Evolutionary conservation across 306 rosid genomes (phyloP), one percentile per base, ranked within the genome.

Genomic region (Crataegus laevigata): DNA sequence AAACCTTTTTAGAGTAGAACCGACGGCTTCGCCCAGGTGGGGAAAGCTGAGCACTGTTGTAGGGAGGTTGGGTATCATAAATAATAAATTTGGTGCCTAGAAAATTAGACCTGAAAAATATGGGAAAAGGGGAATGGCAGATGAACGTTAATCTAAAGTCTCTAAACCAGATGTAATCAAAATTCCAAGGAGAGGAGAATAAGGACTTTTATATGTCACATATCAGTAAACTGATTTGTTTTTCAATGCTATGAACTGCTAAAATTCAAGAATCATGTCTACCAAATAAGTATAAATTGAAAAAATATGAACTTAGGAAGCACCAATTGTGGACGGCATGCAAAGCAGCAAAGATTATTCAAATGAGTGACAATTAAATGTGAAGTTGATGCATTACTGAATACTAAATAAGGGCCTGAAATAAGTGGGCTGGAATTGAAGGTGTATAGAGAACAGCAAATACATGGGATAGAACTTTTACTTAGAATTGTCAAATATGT

Each of bases 71-170:
- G 50, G 96, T 93, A 77, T 96, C 99, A 78, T 87, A 90, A 42
- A 96, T 89, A 76, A 96, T 88, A 82, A 93, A 93, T 66, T 93
- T 93, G 67, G 98, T 93, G 76, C 98, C 98, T 4, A 93, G 91
- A 80, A 91, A 93, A 77, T 93, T 93, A 15, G 98, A 91, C 88
- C 98, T 93, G 68, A 93, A 73, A 85, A 82, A 50, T 50, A 17
- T 51, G 51, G 73, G 14, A 42, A 13, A 55, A 71, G 26, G 50
- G 72, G 24, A 54, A 61, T 42, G 62, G 26, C n/a, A n/a, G 72
- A 72, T 36, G 29, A 21, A 13, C 1, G 29, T 55, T 29, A 78
- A 50, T 22, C 30, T 66, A 40, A 70, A 54, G 24, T 21, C 38
- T 21, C 2, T 24, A 29, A 70, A 18, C 69, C 70, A 34, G 61